Evolutionary conservation across 805 yeast species (phyloP), one percentile per base, ranked within the genome.

Genomic region (Debaryomyces castellii): DNA sequence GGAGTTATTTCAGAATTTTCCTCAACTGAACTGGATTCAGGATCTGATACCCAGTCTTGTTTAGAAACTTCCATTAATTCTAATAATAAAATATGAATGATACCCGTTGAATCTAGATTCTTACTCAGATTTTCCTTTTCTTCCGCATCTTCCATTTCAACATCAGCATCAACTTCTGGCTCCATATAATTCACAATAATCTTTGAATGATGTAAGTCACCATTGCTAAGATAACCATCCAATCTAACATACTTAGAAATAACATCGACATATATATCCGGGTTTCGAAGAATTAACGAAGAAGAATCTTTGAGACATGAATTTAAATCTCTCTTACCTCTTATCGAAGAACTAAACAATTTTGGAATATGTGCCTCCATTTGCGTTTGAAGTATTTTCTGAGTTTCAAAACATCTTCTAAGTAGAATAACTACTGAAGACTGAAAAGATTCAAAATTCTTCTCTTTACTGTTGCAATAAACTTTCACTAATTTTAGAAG

Each of bases 351-450:
- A 6, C 61, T 60, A 39, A 82, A 73, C 24, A 73, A 64, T 21
- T 65, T 69, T 3, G 73, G 60, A 9, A 87, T 59, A 45, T 84
- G 89, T 18, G 74, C 67, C 0, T 65, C 54, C 55, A 88, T 78
- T 32, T 77, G 64, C 8, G 67, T 66, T 23, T 71, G 67, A 4
- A 89, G 66, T 10, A 78, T 65, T 0, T 71, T 74, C 0, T 67
- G 60, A 2, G 81, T 77, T 61, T 90, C 97, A 59, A 84, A 81
- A 46, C 90, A 83, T 37, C 86, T 72, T 58, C 96, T 77, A 1
- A 84, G 60, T 27, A 89, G 66, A 10, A 80, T 67, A 0, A 81
- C 70, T 17, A 62, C 28, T 7, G 35, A 44, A 22, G 46, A 48
- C 43, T 55, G 59, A 23, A 48, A 50, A 10, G 36, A 21, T 20